These are phyloP conservation scores for Pichia sp. DNA, from an alignment of 1,139 yeast species.

Conservation along the genomic window DNA sequence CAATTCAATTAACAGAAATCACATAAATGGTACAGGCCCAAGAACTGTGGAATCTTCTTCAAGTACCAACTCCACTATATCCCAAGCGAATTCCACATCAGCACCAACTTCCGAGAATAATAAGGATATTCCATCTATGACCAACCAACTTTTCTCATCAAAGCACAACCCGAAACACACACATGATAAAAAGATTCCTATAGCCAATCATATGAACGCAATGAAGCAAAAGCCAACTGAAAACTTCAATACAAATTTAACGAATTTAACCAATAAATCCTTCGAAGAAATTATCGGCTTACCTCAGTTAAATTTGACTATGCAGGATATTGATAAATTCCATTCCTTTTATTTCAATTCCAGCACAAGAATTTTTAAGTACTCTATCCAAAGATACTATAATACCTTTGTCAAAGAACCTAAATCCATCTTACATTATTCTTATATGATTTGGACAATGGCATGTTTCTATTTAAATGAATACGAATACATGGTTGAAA, in stretches of 20 bases:
- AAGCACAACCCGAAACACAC: too few species aligned
- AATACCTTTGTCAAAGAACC: constrained; percentile 23
- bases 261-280: constrained; percentile 6
- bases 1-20: neutral
- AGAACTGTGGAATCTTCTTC: too few species aligned
- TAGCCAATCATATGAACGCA: neutral
- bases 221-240: neutral
- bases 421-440: constrained; percentile 18
- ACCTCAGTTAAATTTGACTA: constrained; percentile 21
- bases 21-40: too few species aligned
- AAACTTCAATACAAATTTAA: constrained; percentile 6
- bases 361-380: constrained; percentile 18
- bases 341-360: constrained; percentile 21
- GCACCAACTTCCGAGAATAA: too few species aligned
- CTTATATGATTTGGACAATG: constrained; percentile 27
- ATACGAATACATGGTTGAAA: constrained; percentile 19
- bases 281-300: constrained; percentile 21
- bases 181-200: neutral
- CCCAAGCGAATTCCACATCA: too few species aligned
- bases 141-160: too few species aligned
- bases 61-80: too few species aligned
- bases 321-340: constrained; percentile 23
- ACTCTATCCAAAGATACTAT: constrained; percentile 24
- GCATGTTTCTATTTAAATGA: constrained; percentile 21
- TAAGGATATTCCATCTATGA: too few species aligned